Evolutionary conservation across 352 stramenopile species (phyloP).

Genomic region (Pseudoperonospora humuli): DNA sequence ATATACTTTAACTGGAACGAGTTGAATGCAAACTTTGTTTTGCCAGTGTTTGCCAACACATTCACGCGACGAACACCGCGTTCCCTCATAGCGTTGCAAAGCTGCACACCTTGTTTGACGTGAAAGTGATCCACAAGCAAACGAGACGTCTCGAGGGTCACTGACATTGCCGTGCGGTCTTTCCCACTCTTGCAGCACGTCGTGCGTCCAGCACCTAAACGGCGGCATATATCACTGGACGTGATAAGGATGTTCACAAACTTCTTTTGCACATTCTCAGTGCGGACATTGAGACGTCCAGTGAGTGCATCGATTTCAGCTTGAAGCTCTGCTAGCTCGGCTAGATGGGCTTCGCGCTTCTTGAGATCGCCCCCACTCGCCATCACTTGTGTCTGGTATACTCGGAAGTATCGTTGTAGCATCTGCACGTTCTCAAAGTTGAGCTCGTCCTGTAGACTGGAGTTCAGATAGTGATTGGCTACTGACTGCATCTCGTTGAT

Average conservation of each 20-base stretch:
- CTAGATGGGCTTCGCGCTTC: slow-evolving; percentile 19
- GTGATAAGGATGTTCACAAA: slow-evolving; percentile 83
- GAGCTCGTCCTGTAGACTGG: slow-evolving; percentile 79
- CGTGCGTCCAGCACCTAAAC: slow-evolving; percentile 84
- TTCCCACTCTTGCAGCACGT: slow-evolving; percentile 98
- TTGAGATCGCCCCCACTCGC: slow-evolving; percentile 16
- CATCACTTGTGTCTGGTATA: slow-evolving; percentile 63
- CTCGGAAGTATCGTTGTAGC: slow-evolving; percentile 64
- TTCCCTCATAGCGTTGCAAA: slow-evolving; percentile 83
- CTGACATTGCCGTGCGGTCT: slow-evolving; percentile 96
- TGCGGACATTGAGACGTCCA: slow-evolving; percentile 49
- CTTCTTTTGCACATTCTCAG: slow-evolving; percentile 75
- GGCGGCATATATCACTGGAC: slow-evolving; percentile 84
- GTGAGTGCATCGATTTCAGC: slow-evolving; percentile 49
- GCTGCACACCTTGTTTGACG: slow-evolving; percentile 77
- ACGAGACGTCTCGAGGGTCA: slow-evolving; percentile 92
- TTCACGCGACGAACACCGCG: slow-evolving; percentile 78
- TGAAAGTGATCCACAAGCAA: slow-evolving; percentile 86
- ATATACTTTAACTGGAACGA: slow-evolving; percentile 96
- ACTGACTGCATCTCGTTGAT: slow-evolving; percentile 93
- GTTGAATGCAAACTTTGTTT: slow-evolving; percentile 96
- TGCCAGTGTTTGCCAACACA: slow-evolving; percentile 81
- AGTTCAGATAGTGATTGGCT: slow-evolving; percentile 80
- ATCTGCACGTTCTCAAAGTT: slow-evolving; percentile 71
- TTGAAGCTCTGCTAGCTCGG: slow-evolving; percentile 43